Evolutionary conservation across 1,284 basidiomycete species (phyloP).

Genomic region (Irpex sp.): DNA sequence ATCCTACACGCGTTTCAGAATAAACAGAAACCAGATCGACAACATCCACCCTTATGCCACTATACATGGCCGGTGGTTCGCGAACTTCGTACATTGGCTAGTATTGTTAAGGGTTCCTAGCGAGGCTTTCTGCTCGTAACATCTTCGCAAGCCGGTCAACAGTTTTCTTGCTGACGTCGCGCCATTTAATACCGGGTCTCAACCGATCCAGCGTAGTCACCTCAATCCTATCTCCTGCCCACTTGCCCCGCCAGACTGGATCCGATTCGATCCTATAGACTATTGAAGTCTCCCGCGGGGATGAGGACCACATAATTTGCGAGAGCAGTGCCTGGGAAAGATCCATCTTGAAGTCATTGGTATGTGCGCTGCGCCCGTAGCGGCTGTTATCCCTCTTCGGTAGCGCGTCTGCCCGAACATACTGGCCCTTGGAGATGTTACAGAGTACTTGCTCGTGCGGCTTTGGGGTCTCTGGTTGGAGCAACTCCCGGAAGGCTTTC

Average conservation of each 20-base stretch:
- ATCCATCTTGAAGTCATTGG: background rate
- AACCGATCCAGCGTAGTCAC: background rate
- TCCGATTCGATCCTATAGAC: no score
- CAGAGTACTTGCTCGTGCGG: background rate
- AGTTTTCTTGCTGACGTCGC: background rate
- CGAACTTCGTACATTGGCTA: no score
- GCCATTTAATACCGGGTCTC: background rate
- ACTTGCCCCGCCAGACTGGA: background rate
- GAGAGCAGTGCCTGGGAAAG: background rate
- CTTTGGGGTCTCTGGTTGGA: no score
- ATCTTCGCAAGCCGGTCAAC: background rate
- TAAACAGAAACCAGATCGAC: no score
- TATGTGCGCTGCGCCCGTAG: no score
- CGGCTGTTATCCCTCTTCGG: no score
- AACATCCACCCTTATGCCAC: no score
- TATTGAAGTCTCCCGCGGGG: no score
- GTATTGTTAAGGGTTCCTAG: no score
- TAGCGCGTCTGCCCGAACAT: background rate
- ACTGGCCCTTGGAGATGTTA: background rate
- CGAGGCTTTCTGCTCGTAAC: background rate
- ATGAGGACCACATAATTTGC: background rate
- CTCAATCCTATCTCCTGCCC: background rate
- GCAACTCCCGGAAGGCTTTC: no score
- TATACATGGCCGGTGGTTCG: no score
- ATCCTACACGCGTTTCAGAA: no score